Evolutionary conservation across 2,329 filamentous ascomycete genomes (phyloP).

Genomic region (Fusarium paranaense): DNA sequence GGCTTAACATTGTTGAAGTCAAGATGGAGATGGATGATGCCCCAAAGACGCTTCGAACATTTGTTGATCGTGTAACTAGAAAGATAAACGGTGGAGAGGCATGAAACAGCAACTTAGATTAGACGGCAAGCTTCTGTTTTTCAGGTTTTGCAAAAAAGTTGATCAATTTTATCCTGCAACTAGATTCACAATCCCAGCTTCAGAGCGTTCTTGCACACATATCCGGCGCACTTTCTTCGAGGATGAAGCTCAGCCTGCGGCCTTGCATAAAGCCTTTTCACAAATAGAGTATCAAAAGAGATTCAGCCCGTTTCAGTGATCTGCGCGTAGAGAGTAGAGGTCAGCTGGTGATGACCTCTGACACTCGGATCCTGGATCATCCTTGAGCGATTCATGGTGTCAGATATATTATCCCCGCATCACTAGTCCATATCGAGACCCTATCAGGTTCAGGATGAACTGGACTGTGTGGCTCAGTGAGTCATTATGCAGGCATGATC

Average conservation of each 20-base stretch:
- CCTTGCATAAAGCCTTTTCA: not conserved
- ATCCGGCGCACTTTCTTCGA: not conserved
- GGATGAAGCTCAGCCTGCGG: not conserved
- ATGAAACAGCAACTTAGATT: not conserved
- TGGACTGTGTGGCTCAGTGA: rapidly evolving
- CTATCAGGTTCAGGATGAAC: not conserved
- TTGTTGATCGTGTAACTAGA: not conserved
- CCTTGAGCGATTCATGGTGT: not conserved
- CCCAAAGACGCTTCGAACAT: not conserved
- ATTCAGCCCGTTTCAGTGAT: not conserved
- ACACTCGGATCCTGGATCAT: not conserved
- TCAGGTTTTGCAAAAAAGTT: not conserved
- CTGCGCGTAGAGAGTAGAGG: not conserved
- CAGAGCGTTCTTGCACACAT: not conserved
- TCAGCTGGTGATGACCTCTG: not conserved
- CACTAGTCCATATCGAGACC: not conserved
- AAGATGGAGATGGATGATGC: not conserved
- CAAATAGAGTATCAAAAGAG: not conserved
- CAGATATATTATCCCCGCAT: not conserved
- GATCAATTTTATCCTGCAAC: not conserved
- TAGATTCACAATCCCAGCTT: not conserved
- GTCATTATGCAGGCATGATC: not conserved
- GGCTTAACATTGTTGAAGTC: not conserved
- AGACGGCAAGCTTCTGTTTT: not conserved
- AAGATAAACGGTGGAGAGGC: not conserved